A percentile compares a stretch with the other conserved stretches of the same genome.
phyloP scores from a whole-genome alignment of 352 stramenopile species.

The Discostella stelligera region DNA sequence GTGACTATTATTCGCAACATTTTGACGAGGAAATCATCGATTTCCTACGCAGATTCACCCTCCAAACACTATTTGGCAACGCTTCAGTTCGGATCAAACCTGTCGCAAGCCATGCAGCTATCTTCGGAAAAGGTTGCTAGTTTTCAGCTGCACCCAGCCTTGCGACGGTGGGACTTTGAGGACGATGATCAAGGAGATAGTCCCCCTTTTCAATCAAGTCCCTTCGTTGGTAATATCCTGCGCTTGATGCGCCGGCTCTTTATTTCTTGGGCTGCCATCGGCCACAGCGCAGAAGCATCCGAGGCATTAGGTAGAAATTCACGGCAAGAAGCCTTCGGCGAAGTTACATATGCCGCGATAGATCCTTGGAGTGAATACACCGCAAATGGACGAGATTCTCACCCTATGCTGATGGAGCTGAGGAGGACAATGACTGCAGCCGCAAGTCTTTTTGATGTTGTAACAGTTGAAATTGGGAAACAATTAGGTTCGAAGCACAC shows the following conservation, averaged over 20 bases:
- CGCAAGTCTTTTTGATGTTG: slow-evolving; percentile 67
- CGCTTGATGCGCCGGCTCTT: slow-evolving; percentile 74
- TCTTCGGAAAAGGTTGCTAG: slow-evolving; percentile 59
- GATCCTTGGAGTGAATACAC: slow-evolving; percentile 77
- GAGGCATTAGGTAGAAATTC: slow-evolving; percentile 67
- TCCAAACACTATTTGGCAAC: slow-evolving; percentile 51
- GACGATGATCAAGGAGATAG: slow-evolving; percentile 48
- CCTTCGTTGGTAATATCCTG: slow-evolving; percentile 58
- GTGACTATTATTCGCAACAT: slow-evolving; percentile 44
- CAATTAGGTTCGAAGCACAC: slow-evolving; percentile 50
- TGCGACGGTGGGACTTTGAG: slow-evolving; percentile 80
- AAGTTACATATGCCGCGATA: slow-evolving; percentile 55
- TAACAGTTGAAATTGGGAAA: slow-evolving; percentile 47
- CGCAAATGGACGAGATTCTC: slow-evolving; percentile 56
- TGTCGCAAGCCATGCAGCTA: slow-evolving; percentile 76
- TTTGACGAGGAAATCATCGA: slow-evolving; percentile 26
- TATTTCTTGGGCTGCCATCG: slow-evolving; percentile 78
- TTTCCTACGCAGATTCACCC: slow-evolving; percentile 28
- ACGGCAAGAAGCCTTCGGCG: slow-evolving; percentile 73
- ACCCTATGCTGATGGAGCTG: slow-evolving; percentile 74
- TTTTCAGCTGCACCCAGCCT: slow-evolving; percentile 61
- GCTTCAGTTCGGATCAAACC: slow-evolving; percentile 64
- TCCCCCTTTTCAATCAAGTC: slow-evolving; percentile 4
- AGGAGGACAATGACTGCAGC: slow-evolving; percentile 67
- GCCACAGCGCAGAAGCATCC: slow-evolving; percentile 69